Evolutionary conservation across 345 rosid species (phyloP).

Genomic region (Cardiospermum halicacabum): DNA sequence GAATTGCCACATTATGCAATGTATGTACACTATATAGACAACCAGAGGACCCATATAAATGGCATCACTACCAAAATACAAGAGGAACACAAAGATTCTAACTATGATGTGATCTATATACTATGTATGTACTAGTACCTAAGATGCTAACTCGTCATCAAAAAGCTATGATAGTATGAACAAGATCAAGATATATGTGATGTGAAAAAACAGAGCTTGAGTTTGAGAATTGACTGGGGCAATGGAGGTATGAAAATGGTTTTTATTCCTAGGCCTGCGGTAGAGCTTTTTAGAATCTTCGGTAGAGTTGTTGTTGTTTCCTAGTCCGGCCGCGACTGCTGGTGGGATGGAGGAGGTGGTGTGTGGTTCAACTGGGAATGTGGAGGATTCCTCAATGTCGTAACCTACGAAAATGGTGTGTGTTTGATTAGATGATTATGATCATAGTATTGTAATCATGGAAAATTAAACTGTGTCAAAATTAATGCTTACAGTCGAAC

Average conservation of each 20-base stretch:
- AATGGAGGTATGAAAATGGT: conserved; percentile 28
- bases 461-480: not conserved
- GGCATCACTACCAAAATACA: not conserved
- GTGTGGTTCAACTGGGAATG: conserved; percentile 31
- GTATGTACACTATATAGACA: conserved; percentile 4
- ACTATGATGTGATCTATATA: not conserved
- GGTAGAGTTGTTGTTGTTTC: conserved; percentile 30
- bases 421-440: not conserved
- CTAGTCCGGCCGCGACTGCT: conserved; percentile 54
- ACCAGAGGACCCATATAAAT: not conserved
- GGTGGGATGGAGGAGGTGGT: conserved; percentile 46
- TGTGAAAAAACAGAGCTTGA: conserved; percentile 6
- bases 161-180: conserved; percentile 19
- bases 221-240: conserved; percentile 17
- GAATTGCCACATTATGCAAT: not conserved
- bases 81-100: not conserved
- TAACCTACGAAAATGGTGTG: conserved; percentile 44
- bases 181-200: conserved; percentile 14
- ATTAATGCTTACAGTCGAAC: conserved; percentile 52
- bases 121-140: not conserved
- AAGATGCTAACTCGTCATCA: conserved; percentile 3
- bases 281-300: too few species aligned
- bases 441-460: not conserved
- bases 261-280: conserved; percentile 24
- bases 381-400: conserved; percentile 38